These are phyloP conservation scores for Cryptococcus wingfieldii DNA, from an alignment of 1,284 basidiomycete genomes.

Conservation along the genomic window DNA sequence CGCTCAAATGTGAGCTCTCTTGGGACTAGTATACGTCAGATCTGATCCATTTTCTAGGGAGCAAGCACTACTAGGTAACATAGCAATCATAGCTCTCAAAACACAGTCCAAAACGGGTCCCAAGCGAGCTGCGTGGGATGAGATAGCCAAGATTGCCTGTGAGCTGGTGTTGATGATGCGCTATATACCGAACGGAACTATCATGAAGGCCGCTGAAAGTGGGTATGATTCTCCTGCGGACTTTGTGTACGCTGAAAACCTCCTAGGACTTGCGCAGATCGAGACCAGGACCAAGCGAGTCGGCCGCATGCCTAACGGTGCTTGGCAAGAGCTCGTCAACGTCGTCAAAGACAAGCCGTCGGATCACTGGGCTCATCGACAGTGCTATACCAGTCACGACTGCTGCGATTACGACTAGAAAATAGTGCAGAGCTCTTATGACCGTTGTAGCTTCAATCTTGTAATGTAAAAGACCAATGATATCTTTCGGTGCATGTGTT, in stretches of 20 bases:
- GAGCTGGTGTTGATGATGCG: slow-evolving; percentile 2
- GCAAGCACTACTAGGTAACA: slow-evolving; percentile 7
- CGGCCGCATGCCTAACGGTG: background rate
- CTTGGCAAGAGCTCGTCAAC: slow-evolving; percentile 2
- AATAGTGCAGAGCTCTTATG: too few species aligned
- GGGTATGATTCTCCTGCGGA: background rate
- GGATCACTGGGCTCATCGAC: slow-evolving; percentile 6
- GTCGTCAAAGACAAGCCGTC: slow-evolving; percentile 1
- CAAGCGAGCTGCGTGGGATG: slow-evolving; percentile 4
- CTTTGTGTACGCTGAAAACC: too few species aligned
- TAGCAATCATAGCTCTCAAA: slow-evolving; percentile 5
- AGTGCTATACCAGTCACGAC: slow-evolving; percentile 3
- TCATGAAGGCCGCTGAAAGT: slow-evolving; percentile 8
- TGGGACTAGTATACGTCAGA: too few species aligned
- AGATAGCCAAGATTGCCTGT: slow-evolving; percentile 3
- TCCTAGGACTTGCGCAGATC: slow-evolving; percentile 4
- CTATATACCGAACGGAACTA: background rate
- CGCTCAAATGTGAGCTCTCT: slow-evolving; percentile 1
- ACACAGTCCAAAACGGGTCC: slow-evolving; percentile 1
- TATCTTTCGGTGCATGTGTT: too few species aligned
- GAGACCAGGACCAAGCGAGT: slow-evolving; percentile 1
- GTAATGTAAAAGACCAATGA: too few species aligned
- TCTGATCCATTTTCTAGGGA: background rate
- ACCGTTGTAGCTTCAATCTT: too few species aligned
- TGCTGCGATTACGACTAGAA: background rate